Evolutionary conservation across 371 early-diverging fungal genomes (phyloP).

Genomic region (Mucor racemosus): DNA sequence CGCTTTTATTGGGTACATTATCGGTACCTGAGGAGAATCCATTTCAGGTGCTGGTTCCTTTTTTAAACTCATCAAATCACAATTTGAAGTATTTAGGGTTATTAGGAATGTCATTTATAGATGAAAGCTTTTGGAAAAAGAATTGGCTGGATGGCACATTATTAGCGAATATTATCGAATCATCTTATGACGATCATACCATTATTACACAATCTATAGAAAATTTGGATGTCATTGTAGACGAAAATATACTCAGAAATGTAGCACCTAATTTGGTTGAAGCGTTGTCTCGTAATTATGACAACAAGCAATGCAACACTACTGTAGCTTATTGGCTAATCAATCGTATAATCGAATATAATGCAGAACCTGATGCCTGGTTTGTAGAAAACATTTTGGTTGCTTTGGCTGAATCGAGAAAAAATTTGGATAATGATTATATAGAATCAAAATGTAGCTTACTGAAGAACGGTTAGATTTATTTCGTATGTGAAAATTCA

Average conservation of each 20-base stretch:
- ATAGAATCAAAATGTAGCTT: conserved; percentile 27
- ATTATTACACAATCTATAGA: conserved; percentile 32
- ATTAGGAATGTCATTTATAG: conserved; percentile 28
- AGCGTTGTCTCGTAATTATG: conserved; percentile 18
- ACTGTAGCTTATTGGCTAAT: conserved; percentile 32
- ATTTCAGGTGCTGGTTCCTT: conserved; percentile 34
- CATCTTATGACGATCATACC: conserved; percentile 30
- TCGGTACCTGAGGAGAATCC: conserved; percentile 25
- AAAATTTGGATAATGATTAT: conserved; percentile 28
- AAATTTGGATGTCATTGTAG: conserved; percentile 27
- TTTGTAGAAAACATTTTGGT: conserved; percentile 23
- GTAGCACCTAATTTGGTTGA: conserved; percentile 15
- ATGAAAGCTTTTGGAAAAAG: conserved; percentile 37
- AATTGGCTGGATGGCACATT: conserved; percentile 36
- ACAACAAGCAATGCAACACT: neutral
- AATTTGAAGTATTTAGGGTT: conserved; percentile 56
- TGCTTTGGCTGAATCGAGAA: conserved; percentile 19
- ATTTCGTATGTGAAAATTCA: conserved; percentile 9
- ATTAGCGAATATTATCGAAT: conserved; percentile 15
- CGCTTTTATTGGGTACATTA: conserved; percentile 21
- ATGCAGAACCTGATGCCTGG: conserved; percentile 16
- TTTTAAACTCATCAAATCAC: conserved; percentile 42
- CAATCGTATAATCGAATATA: conserved; percentile 24
- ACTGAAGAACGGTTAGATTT: conserved; percentile 14
- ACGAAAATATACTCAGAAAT: conserved; percentile 7